Percentiles rank a stretch among this genome's conserved stretches.
phyloP scores from a whole-genome alignment of 805 yeast genomes.

The Yamadazyma nakazawae region DNA sequence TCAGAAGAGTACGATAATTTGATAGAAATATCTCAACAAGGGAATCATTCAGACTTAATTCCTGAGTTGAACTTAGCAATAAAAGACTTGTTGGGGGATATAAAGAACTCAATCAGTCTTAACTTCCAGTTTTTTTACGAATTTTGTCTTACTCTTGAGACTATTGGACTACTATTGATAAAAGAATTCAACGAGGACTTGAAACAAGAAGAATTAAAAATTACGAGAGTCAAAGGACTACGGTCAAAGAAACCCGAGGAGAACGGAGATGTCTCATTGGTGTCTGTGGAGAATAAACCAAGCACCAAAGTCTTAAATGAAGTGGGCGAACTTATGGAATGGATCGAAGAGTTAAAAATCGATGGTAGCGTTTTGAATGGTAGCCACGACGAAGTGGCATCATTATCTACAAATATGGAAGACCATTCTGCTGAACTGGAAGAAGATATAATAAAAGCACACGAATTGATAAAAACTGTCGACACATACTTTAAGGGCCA shows the following conservation, averaged over 20 bases:
- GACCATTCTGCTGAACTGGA: constrained; percentile 7
- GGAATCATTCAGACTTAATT: constrained; percentile 23
- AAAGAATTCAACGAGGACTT: constrained; percentile 27
- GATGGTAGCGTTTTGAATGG: background rate
- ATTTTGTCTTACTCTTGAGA: constrained; percentile 59
- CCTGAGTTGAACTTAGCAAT: constrained; percentile 22
- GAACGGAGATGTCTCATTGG: constrained; percentile 21
- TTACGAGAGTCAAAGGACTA: constrained; percentile 79
- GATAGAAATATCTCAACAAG: constrained; percentile 36
- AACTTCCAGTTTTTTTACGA: constrained; percentile 36
- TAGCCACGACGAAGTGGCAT: constrained; percentile 7
- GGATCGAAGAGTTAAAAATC: constrained; percentile 39
- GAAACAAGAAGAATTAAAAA: constrained; percentile 37
- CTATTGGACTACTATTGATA: constrained; percentile 70
- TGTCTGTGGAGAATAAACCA: constrained; percentile 28
- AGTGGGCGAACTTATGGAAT: constrained; percentile 37
- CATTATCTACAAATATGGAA: constrained; percentile 10
- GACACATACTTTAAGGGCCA: constrained; percentile 16
- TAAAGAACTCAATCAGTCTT: constrained; percentile 16
- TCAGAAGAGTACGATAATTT: constrained; percentile 40
- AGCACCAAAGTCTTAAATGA: constrained; percentile 41
- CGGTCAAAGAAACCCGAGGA: constrained; percentile 43
- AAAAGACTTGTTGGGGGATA: constrained; percentile 13
- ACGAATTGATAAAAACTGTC: constrained; percentile 13
- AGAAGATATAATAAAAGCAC: constrained; percentile 13